These are phyloP conservation scores for Trypanosoma platydactyli DNA, from an alignment of 208 protist species.

Conservation along the genomic window DNA sequence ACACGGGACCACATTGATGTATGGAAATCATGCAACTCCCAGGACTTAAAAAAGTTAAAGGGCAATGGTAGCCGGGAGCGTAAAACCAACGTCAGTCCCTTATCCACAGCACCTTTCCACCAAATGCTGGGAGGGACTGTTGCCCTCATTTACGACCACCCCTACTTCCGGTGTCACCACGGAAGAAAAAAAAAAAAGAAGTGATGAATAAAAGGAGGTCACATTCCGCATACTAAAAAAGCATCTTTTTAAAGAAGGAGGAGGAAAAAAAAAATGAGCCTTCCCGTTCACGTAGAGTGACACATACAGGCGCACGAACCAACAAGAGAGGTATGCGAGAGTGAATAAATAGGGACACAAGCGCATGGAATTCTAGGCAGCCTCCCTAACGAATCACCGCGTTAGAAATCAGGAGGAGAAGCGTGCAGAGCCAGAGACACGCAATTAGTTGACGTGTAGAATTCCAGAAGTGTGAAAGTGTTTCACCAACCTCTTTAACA, in stretches of 20 bases:
- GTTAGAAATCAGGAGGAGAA: slow-evolving; percentile 55
- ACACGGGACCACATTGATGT: slow-evolving; percentile 20
- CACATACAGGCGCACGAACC: background rate
- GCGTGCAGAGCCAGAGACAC: slow-evolving; percentile 68
- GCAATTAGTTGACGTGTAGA: slow-evolving; percentile 75
- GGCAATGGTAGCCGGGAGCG: slow-evolving; percentile 9
- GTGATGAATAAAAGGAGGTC: no score
- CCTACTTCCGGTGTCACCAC: no score
- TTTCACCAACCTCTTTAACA: slow-evolving; percentile 53
- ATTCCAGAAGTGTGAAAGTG: slow-evolving; percentile 63
- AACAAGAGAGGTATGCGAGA: no score
- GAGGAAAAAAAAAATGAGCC: background rate
- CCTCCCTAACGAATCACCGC: slow-evolving; percentile 36
- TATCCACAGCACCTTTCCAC: no score
- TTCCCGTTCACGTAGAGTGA: background rate
- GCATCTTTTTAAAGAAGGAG: no score
- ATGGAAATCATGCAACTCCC: slow-evolving; percentile 33
- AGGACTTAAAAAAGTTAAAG: slow-evolving; percentile 26
- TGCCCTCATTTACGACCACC: background rate
- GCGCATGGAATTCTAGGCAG: no score
- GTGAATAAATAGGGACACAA: no score
- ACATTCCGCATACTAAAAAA: no score
- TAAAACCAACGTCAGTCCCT: slow-evolving; percentile 7
- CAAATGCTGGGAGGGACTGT: background rate
- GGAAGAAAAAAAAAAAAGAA: no score